These are phyloP conservation scores for Candida sanyaensis DNA, from an alignment of 1,139 yeast genomes.

Conservation along the genomic window DNA sequence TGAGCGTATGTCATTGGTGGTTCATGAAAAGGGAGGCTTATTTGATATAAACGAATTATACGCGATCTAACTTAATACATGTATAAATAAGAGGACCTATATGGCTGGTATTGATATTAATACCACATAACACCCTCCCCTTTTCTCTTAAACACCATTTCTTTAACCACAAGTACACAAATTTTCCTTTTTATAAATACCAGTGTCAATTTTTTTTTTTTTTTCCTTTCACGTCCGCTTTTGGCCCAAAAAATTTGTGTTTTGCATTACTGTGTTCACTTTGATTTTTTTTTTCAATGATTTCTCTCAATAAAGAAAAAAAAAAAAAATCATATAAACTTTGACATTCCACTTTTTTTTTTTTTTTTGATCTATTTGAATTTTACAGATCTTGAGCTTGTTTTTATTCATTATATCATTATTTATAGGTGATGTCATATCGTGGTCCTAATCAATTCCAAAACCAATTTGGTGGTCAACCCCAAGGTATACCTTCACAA, in stretches of 20 bases:
- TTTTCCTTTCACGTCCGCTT: slow-evolving; percentile 1
- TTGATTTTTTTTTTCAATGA: slow-evolving; percentile 2
- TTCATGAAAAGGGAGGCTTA: background rate
- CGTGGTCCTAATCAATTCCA: slow-evolving; percentile 38
- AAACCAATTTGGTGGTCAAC: slow-evolving; percentile 25
- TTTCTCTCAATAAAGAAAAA: background rate
- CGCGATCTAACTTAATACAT: too few relatives aligned
- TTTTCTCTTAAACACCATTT: background rate
- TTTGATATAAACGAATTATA: background rate
- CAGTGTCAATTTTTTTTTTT: background rate
- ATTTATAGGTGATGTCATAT: slow-evolving; percentile 26
- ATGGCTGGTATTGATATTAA: too few relatives aligned
- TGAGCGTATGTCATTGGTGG: background rate
- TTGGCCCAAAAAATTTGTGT: background rate
- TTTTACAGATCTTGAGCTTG: background rate
- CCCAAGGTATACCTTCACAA: slow-evolving; percentile 15
- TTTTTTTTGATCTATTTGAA: background rate
- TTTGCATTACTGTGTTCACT: slow-evolving; percentile 6
- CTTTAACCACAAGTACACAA: background rate
- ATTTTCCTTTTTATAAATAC: background rate
- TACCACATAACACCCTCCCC: too few relatives aligned
- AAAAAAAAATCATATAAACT: background rate
- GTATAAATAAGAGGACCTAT: too few relatives aligned
- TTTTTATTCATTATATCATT: background rate
- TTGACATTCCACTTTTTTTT: background rate